Percentiles rank a stretch among this genome's conserved stretches.
These are phyloP conservation scores for Boletus speciosus DNA, from an alignment of 768 basidiomycete genomes.

Conservation along the genomic window DNA sequence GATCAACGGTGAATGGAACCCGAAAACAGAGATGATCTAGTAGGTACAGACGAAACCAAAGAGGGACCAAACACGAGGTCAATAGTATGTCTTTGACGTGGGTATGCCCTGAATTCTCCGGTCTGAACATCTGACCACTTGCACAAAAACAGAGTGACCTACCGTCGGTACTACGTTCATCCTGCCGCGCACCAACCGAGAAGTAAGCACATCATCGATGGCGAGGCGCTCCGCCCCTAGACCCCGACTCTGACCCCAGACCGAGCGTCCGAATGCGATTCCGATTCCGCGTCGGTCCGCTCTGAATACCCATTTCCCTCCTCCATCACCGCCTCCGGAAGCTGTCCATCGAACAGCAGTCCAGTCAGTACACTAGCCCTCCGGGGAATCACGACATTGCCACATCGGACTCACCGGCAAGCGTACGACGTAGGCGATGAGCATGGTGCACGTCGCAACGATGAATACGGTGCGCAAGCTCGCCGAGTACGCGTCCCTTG, in stretches of 20 bases:
- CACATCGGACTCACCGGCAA: constrained; percentile 2
- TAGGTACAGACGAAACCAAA: no score
- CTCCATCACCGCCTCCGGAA: not conserved
- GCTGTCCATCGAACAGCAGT: not conserved
- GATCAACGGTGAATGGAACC: no score
- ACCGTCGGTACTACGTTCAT: not conserved
- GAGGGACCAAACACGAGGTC: no score
- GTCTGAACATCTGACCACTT: not conserved
- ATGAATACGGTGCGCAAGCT: constrained; percentile 11
- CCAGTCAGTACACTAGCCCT: not conserved
- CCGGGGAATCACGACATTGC: not conserved
- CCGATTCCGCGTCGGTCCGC: constrained; percentile 1
- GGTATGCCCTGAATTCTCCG: not conserved
- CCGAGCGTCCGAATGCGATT: not conserved
- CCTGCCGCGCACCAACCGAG: no score
- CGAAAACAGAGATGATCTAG: no score
- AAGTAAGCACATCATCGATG: no score
- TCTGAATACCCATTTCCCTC: not conserved
- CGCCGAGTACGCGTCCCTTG: constrained; percentile 5
- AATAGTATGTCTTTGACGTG: not conserved
- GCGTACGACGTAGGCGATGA: constrained; percentile 4
- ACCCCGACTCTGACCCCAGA: not conserved
- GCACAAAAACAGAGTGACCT: not conserved
- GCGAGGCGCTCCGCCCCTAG: not conserved
- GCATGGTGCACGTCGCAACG: constrained; percentile 1